Evolutionary conservation across 495 filamentous ascomycete species (phyloP).

Genomic region (Aspergillus wentii): DNA sequence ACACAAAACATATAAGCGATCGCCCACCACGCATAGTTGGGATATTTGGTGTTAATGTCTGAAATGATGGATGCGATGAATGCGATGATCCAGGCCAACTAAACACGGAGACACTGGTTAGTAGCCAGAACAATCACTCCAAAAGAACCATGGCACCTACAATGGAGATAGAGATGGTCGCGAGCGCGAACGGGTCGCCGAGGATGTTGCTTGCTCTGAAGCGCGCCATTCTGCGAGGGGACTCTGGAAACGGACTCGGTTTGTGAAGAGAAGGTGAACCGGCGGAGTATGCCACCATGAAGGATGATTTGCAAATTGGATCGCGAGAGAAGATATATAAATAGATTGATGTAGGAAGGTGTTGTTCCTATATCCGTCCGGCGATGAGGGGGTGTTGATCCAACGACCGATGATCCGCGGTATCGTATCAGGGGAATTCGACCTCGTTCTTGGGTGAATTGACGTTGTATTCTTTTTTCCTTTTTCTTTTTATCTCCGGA

Average conservation of each 20-base stretch:
- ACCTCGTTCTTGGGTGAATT: neutral
- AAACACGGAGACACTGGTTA: constrained; percentile 8
- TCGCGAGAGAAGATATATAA: constrained; percentile 7
- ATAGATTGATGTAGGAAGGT: constrained; percentile 1
- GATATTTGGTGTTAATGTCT: constrained; percentile 55
- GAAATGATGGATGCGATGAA: constrained; percentile 82
- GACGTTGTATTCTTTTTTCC: neutral
- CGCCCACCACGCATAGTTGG: constrained; percentile 88
- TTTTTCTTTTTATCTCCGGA: neutral
- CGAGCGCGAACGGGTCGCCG: constrained; percentile 93
- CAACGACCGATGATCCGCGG: constrained; percentile 2
- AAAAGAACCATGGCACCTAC: constrained; percentile 49
- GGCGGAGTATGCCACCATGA: constrained; percentile 38
- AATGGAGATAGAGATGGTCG: constrained; percentile 85
- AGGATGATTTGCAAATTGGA: constrained; percentile 17
- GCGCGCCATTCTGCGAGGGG: constrained; percentile 40
- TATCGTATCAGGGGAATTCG: neutral
- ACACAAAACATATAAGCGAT: constrained; percentile 78
- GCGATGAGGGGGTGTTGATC: constrained; percentile 4
- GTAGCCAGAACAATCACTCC: constrained; percentile 1
- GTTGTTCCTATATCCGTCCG: neutral
- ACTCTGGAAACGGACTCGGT: constrained; percentile 53
- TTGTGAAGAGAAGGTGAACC: constrained; percentile 73
- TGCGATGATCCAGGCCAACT: constrained; percentile 93
- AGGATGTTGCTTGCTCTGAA: constrained; percentile 83